Evolutionary conservation across 2,329 filamentous ascomycete genomes (phyloP).

Genomic region (Fusarium globosum): DNA sequence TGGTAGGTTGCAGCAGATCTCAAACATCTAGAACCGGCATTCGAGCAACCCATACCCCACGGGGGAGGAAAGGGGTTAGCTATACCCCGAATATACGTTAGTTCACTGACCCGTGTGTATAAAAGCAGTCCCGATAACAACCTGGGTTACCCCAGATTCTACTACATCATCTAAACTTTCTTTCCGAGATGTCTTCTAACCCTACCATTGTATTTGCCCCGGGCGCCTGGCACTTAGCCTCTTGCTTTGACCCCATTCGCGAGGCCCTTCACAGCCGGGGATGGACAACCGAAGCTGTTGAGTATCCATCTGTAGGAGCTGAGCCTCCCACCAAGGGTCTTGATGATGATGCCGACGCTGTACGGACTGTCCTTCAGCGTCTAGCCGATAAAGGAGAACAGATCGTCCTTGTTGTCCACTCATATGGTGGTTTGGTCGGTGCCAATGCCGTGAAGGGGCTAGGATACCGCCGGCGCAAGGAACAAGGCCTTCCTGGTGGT

Average conservation of each 20-base stretch:
- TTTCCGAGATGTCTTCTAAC: not conserved
- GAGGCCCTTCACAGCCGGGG: constrained; percentile 47
- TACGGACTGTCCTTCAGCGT: constrained; percentile 43
- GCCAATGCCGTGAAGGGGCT: constrained; percentile 52
- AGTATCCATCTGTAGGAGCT: constrained; percentile 49
- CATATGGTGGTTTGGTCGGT: constrained; percentile 56
- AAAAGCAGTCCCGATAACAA: not conserved
- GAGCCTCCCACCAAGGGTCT: constrained; percentile 42
- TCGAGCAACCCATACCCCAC: not conserved
- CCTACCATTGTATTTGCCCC: constrained; percentile 51
- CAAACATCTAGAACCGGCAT: not conserved
- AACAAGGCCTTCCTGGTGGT: constrained; percentile 51
- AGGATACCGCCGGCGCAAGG: constrained; percentile 48
- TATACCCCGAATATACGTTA: not conserved
- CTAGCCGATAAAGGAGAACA: constrained; percentile 52
- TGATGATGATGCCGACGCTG: constrained; percentile 47
- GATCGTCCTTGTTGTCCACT: constrained; percentile 56
- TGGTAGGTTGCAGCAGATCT: not conserved
- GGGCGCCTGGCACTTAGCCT: constrained; percentile 53
- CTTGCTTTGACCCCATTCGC: constrained; percentile 46
- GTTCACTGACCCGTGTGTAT: not conserved
- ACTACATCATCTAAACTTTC: not conserved
- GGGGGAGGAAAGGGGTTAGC: not conserved
- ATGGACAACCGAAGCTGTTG: constrained; percentile 47
- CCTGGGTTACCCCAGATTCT: constrained; percentile 1